phyloP scores from a whole-genome alignment of 768 basidiomycete species.

The Glaciozyma antarctica region DNA sequence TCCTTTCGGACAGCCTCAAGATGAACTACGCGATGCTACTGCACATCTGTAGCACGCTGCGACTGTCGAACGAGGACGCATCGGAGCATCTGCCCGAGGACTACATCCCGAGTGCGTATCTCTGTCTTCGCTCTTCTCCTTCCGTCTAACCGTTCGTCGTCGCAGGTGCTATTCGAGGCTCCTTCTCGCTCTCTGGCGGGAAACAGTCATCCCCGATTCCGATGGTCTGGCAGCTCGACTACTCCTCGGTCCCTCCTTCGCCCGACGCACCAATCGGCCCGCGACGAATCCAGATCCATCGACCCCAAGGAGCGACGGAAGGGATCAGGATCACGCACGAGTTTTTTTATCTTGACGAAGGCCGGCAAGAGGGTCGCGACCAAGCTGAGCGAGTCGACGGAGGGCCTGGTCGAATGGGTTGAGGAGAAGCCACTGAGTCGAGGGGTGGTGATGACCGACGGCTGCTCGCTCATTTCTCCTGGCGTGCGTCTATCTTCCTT shows the following conservation, averaged over 20 bases:
- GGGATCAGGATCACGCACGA: background rate
- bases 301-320: background rate
- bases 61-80: background rate
- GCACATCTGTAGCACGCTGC: background rate
- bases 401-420: background rate
- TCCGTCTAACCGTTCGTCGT: background rate
- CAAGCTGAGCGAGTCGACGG: background rate
- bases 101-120: slow-evolving; percentile 14
- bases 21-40: slow-evolving; percentile 9
- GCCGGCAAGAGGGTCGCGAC: background rate
- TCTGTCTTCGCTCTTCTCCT: background rate
- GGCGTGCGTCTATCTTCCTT: background rate
- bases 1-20: slow-evolving; percentile 16
- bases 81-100: background rate
- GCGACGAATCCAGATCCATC: no score
- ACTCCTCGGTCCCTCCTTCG: no score
- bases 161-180: background rate
- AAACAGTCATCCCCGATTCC: no score
- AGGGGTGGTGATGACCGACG: slow-evolving; percentile 23
- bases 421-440: background rate
- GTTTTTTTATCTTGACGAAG: slow-evolving; percentile 10
- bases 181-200: no score
- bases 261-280: no score
- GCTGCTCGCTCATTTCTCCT: slow-evolving; percentile 13
- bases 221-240: no score